Evolutionary conservation across 805 yeast genomes (phyloP), one percentile per base, ranked within the genome.

Genomic region (Saccharomyces eubayanus): DNA sequence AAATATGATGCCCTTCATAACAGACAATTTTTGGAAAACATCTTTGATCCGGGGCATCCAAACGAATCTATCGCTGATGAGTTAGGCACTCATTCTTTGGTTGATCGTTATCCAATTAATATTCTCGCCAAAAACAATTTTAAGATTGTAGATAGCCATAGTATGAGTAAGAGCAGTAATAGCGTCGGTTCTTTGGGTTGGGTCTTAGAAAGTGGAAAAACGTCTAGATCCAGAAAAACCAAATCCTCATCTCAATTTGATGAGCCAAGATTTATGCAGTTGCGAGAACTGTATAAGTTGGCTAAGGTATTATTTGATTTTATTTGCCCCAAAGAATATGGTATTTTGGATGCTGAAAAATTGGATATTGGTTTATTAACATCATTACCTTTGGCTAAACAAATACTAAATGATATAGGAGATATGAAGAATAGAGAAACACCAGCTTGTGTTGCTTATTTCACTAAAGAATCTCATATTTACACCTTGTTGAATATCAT

Each of bases 301-400:
- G 88, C 97, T 0, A 95, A 94, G 69, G 96, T 94, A 6, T 73
- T 94, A 57, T 94, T 94, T 73, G 99, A 94, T 71, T 94, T 92
- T 66, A 90, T 94, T 49, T 94, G 98, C 71, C 99, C 99, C 9
- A 98, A 94, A 70, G 99, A 94, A 67, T 94, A 94, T 67, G 99
- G 99, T 58, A 94, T 94, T 62, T 89, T 91, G 59, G 96, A 90
- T 65, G 85, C 86, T 63, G 99, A 94, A 70, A 94, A 94, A 67
- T 78, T 94, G 56, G 99, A 94, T 67, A 94, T 94, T 72, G 99
- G 99, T 4, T 74, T 94, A 54, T 75, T 94, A 62, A 94, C 99
- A 0, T 89, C 97, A 1, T 77, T 94, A 63, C 99, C 99, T 1
- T 77, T 94, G 61, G 95, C 97, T 1, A 87, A 84, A 68, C 96